Conservation (phyloP, 23 red algal genomes). For the Gracilariopsis chorda region DNA sequence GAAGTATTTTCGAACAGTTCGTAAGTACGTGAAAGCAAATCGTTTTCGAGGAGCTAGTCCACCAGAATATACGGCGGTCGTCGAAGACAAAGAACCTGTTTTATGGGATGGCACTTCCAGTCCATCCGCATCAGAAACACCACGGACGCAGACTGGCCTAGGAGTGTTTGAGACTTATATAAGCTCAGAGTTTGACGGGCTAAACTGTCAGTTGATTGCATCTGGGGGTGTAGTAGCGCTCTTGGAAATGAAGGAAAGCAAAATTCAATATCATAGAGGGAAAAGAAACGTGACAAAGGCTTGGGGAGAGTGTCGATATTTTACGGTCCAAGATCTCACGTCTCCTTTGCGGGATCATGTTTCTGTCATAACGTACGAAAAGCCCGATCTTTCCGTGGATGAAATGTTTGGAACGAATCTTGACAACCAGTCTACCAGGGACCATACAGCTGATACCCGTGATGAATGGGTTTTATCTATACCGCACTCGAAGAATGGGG, state of each 20-base stretch:
- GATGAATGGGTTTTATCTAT: slow-evolving; percentile 60
- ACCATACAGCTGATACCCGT: not conserved
- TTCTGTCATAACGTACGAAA: slow-evolving; percentile 41
- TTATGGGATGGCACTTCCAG: not conserved
- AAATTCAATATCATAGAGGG: slow-evolving; percentile 27
- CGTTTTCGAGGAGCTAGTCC: not conserved
- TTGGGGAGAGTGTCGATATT: slow-evolving; percentile 40
- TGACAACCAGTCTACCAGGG: not conserved
- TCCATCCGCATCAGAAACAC: not conserved
- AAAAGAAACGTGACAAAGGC: not conserved
- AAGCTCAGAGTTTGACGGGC: slow-evolving; percentile 60
- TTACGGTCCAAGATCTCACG: slow-evolving; percentile 60
- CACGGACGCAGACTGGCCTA: not conserved
- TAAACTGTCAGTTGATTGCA: slow-evolving; percentile 56
- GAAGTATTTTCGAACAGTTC: slow-evolving; percentile 35
- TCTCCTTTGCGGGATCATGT: slow-evolving; percentile 41
- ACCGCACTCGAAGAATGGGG: not conserved
- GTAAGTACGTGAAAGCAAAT: not conserved
- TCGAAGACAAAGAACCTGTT: not conserved
- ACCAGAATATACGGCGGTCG: not conserved
- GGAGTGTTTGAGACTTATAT: not conserved
- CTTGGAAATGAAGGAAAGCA: slow-evolving; percentile 53
- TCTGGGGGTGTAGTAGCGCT: slow-evolving; percentile 57
- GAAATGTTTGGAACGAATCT: not conserved
- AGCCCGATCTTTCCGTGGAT: not conserved